Evolutionary conservation across 2,329 filamentous ascomycete genomes (phyloP).

Genomic region (Biscogniauxia sp.): DNA sequence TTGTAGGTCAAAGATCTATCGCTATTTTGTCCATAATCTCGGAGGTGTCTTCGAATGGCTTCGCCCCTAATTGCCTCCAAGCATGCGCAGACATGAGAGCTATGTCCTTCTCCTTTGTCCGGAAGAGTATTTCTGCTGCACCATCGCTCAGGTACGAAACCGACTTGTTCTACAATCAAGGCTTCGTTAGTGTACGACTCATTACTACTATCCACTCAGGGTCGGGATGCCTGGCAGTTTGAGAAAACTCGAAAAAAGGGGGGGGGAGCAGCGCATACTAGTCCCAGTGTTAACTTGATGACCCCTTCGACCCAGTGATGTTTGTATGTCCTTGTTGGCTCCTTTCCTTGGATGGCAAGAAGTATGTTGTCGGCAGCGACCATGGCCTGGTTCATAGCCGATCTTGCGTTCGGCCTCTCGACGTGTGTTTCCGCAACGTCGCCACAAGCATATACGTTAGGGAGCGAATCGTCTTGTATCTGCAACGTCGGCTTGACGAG

Average conservation of each 20-base stretch:
- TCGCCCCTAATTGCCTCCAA: slow-evolving; percentile 44
- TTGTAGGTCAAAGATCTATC: no score
- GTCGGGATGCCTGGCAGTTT: no score
- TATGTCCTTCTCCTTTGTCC: slow-evolving; percentile 40
- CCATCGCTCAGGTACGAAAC: slow-evolving; percentile 44
- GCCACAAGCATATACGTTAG: slow-evolving; percentile 61
- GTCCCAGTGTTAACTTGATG: slow-evolving; percentile 53
- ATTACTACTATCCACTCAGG: not conserved
- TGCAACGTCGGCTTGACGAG: slow-evolving; percentile 57
- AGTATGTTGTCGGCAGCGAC: slow-evolving; percentile 55
- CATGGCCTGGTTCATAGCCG: slow-evolving; percentile 52
- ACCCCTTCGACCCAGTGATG: slow-evolving; percentile 46
- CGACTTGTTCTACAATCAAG: slow-evolving; percentile 40
- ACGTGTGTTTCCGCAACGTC: slow-evolving; percentile 57
- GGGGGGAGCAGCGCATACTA: slow-evolving; percentile 37
- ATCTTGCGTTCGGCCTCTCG: slow-evolving; percentile 52
- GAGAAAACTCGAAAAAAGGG: not conserved
- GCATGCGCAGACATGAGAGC: slow-evolving; percentile 42
- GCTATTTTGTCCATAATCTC: slow-evolving; percentile 13
- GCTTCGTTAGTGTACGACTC: slow-evolving; percentile 2
- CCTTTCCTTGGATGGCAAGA: slow-evolving; percentile 40
- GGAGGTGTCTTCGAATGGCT: slow-evolving; percentile 41
- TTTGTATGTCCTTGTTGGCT: slow-evolving; percentile 39
- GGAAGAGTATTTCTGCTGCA: slow-evolving; percentile 42
- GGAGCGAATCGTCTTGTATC: slow-evolving; percentile 44